Conservation (phyloP, 345 rosid genomes). For the Citrus sinensis region DVS_A1.0 CM039162.1:28349501-28350000, state of each 20-base stretch:
- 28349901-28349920: too few relatives aligned
- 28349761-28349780: conserved; percentile 81
- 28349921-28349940: too few relatives aligned
- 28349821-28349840: conserved; percentile 35
- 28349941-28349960: too few relatives aligned
- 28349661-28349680: conserved; percentile 48
- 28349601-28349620: conserved; percentile 63
- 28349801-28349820: conserved; percentile 68
- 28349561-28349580: conserved; percentile 54
- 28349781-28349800: conserved; percentile 74
- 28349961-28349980: too few relatives aligned
- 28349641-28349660: conserved; percentile 66
- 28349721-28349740: conserved; percentile 69
- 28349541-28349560: conserved; percentile 63
- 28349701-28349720: conserved; percentile 83
- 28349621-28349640: conserved; percentile 85
- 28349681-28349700: conserved; percentile 75
- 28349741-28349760: conserved; percentile 56
- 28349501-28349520: conserved; percentile 55
- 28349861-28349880: not conserved
- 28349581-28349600: conserved; percentile 87
- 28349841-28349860: not conserved
- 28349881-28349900: not conserved
- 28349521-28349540: conserved; percentile 49
- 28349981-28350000: too few relatives aligned